Evolutionary conservation across 2,329 filamentous ascomycete species (phyloP).

Genomic region (Monosporascus sp.): DNA sequence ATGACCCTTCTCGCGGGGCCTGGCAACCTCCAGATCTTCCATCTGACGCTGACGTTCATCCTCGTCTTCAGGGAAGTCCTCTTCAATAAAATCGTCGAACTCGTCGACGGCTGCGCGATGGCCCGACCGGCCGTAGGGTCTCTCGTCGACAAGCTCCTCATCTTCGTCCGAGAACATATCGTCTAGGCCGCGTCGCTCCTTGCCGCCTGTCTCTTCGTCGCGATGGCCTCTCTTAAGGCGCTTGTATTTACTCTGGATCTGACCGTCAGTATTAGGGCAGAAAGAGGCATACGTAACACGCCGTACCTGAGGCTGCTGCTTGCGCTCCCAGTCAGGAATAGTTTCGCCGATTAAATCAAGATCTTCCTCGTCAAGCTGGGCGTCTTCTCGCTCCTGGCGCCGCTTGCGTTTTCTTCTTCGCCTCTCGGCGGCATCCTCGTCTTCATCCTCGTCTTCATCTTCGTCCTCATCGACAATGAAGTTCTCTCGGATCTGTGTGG

Average conservation of each 20-base stretch:
- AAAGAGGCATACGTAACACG: not conserved
- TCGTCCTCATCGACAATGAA: constrained; percentile 95
- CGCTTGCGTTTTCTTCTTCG: constrained; percentile 73
- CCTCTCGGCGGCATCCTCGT: constrained; percentile 49
- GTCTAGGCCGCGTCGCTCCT: constrained; percentile 67
- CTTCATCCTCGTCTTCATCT: constrained; percentile 67
- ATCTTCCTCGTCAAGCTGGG: constrained; percentile 92
- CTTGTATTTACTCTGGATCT: constrained; percentile 78
- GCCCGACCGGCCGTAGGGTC: constrained; percentile 43
- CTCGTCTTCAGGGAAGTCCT: constrained; percentile 86
- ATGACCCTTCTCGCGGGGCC: constrained; percentile 66
- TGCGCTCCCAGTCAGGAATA: constrained; percentile 63
- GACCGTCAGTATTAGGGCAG: constrained; percentile 7
- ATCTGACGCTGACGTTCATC: constrained; percentile 68
- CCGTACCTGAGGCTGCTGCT: constrained; percentile 63
- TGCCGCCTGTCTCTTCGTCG: constrained; percentile 61
- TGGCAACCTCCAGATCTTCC: constrained; percentile 84
- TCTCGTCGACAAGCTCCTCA: constrained; percentile 59
- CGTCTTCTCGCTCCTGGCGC: constrained; percentile 71
- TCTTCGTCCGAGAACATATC: constrained; percentile 97
- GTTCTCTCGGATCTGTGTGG: constrained; percentile 72
- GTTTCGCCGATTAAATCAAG: constrained; percentile 88
- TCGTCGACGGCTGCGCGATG: constrained; percentile 66
- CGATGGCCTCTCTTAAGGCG: constrained; percentile 88
- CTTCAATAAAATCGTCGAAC: constrained; percentile 94